Percentiles rank a stretch among this genome's conserved stretches.
phyloP scores from a whole-genome alignment of 83 land plant species.

The Picea engelmannii region DNA sequence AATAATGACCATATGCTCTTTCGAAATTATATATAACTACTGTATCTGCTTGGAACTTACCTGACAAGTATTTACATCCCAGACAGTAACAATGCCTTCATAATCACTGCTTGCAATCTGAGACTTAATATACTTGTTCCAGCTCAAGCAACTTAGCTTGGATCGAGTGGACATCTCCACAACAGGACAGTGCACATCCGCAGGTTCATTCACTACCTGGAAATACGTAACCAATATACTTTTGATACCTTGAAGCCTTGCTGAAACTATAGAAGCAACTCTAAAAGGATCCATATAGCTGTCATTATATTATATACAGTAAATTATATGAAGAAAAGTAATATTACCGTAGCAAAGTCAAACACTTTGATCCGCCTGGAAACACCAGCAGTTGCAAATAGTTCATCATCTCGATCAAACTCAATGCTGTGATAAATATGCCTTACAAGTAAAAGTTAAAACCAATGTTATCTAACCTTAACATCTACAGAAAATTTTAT shows the following conservation, averaged over 20 bases:
- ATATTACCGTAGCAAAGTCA: slow-evolving; percentile 88
- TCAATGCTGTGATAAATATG: slow-evolving; percentile 78
- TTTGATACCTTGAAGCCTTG: not conserved
- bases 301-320: not conserved
- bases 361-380: slow-evolving; percentile 96
- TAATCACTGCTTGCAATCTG: slow-evolving; percentile 98
- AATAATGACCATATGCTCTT: not conserved
- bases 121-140: slow-evolving; percentile 87
- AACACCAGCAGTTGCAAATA: slow-evolving; percentile 99
- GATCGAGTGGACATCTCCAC: slow-evolving; percentile 96
- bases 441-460: not conserved
- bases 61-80: slow-evolving; percentile 98
- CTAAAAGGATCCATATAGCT: not conserved
- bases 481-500: not conserved
- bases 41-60: slow-evolving; percentile 29
- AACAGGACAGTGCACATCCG: slow-evolving; percentile 91
- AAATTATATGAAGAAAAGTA: slow-evolving; percentile 10
- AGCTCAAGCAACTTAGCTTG: slow-evolving; percentile 95
- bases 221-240: slow-evolving; percentile 21
- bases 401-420: slow-evolving; percentile 96
- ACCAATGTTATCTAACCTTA: not conserved
- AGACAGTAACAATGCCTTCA: slow-evolving; percentile 97
- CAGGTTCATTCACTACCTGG: slow-evolving; percentile 96
- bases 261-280: not conserved
- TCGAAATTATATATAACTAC: not conserved